Base-by-base conservation (phyloP, 2,329 filamentous ascomycete species). In the Verticillium tricorpus region DNA sequence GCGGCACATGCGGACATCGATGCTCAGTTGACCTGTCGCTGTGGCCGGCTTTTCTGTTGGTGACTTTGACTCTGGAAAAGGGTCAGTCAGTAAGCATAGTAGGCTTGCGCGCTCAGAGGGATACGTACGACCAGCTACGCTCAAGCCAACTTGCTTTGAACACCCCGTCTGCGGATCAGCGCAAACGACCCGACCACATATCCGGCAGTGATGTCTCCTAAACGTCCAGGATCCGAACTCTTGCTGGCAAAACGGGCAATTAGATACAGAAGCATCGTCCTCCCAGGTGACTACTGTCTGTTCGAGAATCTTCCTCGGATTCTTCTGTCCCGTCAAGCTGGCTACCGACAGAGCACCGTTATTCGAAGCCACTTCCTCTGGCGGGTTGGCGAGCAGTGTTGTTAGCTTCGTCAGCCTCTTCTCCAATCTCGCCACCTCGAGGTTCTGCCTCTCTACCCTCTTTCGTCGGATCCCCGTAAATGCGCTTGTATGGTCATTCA, bases 271-370 rank as follows among this genome's bases (percentile, higher is more conserved):
- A 0, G 89, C 83, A 74, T 99, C 95, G 59, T 98, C 93, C 74
- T 99, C 91, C 95, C 95, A 99, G 0, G 89, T 90, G 17, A 99
- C 93, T 8, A 99, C 86, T 0, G 91, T 93, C 72, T 99, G 95
- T 72, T 99, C 95, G 5, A 98, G 78, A 15, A 85, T 72, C 72
- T 97, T 95, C 58, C 92, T 85, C 58, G 89, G 86, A 65, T 89
- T 92, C 70, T 88, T 92, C 65, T 90, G 88, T 45, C 87, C 87
- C 1, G 86, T 79, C 1, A 91, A 70, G 2, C 83, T 80, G 66
- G 89, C 80, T 0, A 90, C 79, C 63, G 84, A 85, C 55, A 90
- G 70, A 52, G 73, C 89, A 68, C 77, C 66, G 77, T 77, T 72
- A 73, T 77, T 75, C 77, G 84, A 60, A 73, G 81, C 67, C 2